Evolutionary conservation across 2,329 filamentous ascomycete species (phyloP).

Genomic region (Diaporthe sp.): DNA sequence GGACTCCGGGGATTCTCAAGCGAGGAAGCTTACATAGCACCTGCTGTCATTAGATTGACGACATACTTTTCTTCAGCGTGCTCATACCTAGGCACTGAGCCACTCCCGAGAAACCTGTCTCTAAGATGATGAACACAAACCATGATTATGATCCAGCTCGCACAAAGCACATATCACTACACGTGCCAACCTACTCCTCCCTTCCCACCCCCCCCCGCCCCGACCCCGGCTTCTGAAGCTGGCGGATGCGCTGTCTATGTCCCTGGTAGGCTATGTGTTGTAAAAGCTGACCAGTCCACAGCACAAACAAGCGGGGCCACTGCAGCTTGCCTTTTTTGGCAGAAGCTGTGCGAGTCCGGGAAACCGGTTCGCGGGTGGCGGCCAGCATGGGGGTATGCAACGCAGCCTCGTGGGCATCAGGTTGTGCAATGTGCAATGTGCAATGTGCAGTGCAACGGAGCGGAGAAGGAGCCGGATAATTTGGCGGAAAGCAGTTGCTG

Average conservation of each 20-base stretch:
- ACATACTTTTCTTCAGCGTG: not conserved
- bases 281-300: not conserved
- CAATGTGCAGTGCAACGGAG: not conserved
- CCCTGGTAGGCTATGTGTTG: not conserved
- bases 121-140: not conserved
- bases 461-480: not conserved
- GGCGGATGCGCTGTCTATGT: not conserved
- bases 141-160: not conserved
- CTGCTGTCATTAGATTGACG: not conserved
- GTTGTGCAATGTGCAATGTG: not conserved
- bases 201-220: no score
- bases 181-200: no score
- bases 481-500: not conserved
- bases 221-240: not conserved
- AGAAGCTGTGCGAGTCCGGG: not conserved
- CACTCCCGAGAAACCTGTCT: not conserved
- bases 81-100: not conserved
- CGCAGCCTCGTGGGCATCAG: slow-evolving; percentile 14
- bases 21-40: not conserved
- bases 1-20: not conserved
- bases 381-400: not conserved
- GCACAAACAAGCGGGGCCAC: not conserved
- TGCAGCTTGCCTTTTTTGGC: no score
- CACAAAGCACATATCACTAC: no score
- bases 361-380: not conserved